Evolutionary conservation across 495 filamentous ascomycete species (phyloP), one percentile per base, ranked within the genome.

Genomic region (Daldinia vernicosa): DNA sequence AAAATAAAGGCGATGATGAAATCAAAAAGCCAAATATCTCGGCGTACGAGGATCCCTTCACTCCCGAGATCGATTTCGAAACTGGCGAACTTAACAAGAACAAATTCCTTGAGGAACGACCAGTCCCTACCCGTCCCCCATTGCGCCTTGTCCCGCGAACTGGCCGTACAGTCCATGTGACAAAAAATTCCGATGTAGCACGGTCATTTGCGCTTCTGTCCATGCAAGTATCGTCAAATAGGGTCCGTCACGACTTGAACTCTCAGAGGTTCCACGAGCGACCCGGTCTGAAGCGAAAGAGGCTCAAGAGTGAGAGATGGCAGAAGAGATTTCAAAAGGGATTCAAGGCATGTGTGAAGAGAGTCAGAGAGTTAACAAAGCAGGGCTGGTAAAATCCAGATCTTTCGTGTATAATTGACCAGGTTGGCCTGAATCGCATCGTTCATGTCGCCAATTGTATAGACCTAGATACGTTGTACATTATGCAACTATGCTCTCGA

Each of bases 261-360:
- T 60, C 39, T 65, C 90, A 94, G 79, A 77, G 83, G 63, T 91
- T 86, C 66, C 89, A 95, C 76, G 92, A 94, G 82, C 79, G 91
- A 53, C 84, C 86, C 2, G 91, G 90, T 4, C 75, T 92, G 77
- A 92, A 92, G 85, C 83, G 89, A 77, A 94, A 93, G 85, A 84
- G 92, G 72, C 74, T 91, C 67, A 80, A 80, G 80, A 87, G 85
- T 40, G 81, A 90, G 81, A 84, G 92, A 66, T 93, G 90, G 87
- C 81, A 84, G 78, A 79, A 40, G 78, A 83, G 85, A 62, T 95
- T 95, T 76, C 87, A 84, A 82, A 76, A 76, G 27, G 89, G 87
- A 14, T 93, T 94, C 76, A 82, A 78, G 74, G 84, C 82, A 17
- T 84, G 87, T 39, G 81, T 91, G 24, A 65, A 58, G 33, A 84